Evolutionary conservation across 345 rosid genomes (phyloP), one percentile per base, ranked within the genome.

Genomic region (Pugionium dolabratum): DNA sequence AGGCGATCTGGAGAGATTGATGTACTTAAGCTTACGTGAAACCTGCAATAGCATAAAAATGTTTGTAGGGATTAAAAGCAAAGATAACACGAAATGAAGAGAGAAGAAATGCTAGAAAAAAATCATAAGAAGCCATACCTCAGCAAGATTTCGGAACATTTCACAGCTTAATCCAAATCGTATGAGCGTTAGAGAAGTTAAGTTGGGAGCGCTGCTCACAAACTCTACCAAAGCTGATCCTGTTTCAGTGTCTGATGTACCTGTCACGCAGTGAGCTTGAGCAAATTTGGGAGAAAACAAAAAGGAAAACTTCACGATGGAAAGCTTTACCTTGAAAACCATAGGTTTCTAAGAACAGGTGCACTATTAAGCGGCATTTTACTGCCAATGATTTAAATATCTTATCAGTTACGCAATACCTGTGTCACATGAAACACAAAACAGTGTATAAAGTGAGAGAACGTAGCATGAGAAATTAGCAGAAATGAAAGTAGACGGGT

Each of bases 101-200:
- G n/a, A 40, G 68, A 4, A 61, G 47, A 43, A 7, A n/a, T 28
- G 54, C 49, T 56, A 61, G 35, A 69, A 47, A 68, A 2, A 9
- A 2, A 9, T n/a, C 0, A 51, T 2, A 3, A 45, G 27, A 61
- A 31, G 59, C 46, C 54, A 64, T 80, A 89, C 96, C 96, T 86
- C 82, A 62, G 78, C 76, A 78, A 88, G 87, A 56, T 62, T 72
- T 58, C 82, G 87, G 44, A 82, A 80, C 78, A 82, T 81, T 58
- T 72, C 70, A 73, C 84, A 87, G 41, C 76, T 86, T 50, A 88
- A 78, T 83, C 84, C 86, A 80, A 88, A 88, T 55, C 96, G 94
- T 79, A 90, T 85, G 62, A 91, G 90, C 4, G 94, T 85, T 75
- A 91, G 70, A 58, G 91, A 88, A 37, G 79, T 79, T 67, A 91